Conservation (phyloP, 371 early-diverging fungal genomes). For the Entomophthora muscae region DNA sequence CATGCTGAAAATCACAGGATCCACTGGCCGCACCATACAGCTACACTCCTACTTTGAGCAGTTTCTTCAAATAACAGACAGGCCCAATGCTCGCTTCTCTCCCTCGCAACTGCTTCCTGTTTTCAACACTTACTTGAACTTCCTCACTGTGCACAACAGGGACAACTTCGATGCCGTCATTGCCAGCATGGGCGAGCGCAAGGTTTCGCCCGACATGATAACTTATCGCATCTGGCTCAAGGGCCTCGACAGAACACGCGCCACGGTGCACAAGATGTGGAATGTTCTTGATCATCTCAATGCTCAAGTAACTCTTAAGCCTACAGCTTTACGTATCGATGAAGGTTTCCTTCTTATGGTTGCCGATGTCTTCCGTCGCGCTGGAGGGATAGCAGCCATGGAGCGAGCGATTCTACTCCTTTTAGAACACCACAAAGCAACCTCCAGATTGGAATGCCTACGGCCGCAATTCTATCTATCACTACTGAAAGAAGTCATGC, state of each 20-base stretch:
- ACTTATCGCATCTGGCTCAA: not conserved
- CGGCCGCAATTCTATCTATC: not conserved
- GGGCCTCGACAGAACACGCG: not conserved
- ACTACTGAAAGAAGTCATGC: not conserved
- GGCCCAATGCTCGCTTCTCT: not conserved
- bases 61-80: not conserved
- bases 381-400: not conserved
- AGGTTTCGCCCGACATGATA: not conserved
- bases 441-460: not conserved
- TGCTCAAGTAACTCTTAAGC: not conserved
- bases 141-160: not conserved
- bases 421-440: not conserved
- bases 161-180: not conserved
- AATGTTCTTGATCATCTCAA: not conserved
- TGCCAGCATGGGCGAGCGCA: not conserved
- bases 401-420: not conserved
- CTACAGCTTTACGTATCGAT: not conserved
- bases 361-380: not conserved
- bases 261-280: not conserved
- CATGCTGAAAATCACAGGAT: not conserved
- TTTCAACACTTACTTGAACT: not conserved
- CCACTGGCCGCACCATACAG: not conserved
- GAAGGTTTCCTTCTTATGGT: not conserved
- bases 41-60: not conserved
- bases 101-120: not conserved